These are phyloP conservation scores for Daedaleopsis nitida DNA, from an alignment of 768 basidiomycete species.

Conservation along the genomic window DNA sequence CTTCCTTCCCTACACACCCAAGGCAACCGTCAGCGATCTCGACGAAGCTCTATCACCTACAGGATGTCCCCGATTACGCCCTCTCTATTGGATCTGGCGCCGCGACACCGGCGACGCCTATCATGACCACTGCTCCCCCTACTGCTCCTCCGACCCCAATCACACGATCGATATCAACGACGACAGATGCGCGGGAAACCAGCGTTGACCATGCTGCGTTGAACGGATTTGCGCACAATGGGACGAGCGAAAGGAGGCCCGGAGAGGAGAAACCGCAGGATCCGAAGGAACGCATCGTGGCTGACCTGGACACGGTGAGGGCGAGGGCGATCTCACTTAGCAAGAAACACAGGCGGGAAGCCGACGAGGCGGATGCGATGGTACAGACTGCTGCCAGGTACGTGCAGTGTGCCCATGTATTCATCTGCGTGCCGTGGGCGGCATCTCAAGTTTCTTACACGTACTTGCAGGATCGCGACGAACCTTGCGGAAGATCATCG, in stretches of 20 bases:
- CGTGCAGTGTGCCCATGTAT: conserved; percentile 15
- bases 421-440: no score
- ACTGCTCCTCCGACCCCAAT: conserved; percentile 16
- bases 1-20: conserved; percentile 21
- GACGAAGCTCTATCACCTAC: conserved; percentile 10
- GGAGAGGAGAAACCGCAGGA: neutral
- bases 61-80: conserved; percentile 10
- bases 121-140: neutral
- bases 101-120: conserved; percentile 11
- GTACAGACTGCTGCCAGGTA: conserved; percentile 53
- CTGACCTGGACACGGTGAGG: conserved; percentile 23
- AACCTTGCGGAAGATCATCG: conserved; percentile 66
- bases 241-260: neutral
- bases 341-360: conserved; percentile 39
- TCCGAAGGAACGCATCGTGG: conserved; percentile 14
- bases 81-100: conserved; percentile 1
- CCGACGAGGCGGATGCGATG: conserved; percentile 54
- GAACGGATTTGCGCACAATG: neutral
- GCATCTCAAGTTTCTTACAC: neutral
- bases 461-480: conserved; percentile 47
- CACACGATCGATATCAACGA: conserved; percentile 6
- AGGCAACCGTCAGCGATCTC: conserved; percentile 13
- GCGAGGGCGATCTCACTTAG: conserved; percentile 17
- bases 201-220: conserved; percentile 6
- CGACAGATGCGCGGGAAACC: conserved; percentile 10